Percentiles rank a stretch among this genome's conserved stretches.
Conservation (phyloP, 1,139 yeast species). For the Protomyces pachydermus region DNA sequence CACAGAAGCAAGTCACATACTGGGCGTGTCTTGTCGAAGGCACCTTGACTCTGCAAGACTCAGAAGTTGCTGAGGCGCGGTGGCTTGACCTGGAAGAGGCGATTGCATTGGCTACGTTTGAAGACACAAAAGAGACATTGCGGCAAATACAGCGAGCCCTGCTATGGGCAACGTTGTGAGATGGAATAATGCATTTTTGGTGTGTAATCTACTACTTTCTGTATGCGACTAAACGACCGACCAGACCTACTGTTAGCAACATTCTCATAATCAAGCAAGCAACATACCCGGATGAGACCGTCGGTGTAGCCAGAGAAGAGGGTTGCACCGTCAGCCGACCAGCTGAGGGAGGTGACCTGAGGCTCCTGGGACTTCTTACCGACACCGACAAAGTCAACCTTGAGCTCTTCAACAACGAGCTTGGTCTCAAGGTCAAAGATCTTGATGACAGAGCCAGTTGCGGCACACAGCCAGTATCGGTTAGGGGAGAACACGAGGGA, state of each 20-base stretch:
- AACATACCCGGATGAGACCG: constrained; percentile 44
- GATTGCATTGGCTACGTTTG: not conserved
- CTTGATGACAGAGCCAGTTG: constrained; percentile 96
- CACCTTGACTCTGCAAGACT: not conserved
- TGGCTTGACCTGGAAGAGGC: not conserved
- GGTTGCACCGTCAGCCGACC: constrained; percentile 99
- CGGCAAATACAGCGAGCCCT: not conserved
- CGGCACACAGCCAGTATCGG: constrained; percentile 99
- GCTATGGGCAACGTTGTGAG: not conserved
- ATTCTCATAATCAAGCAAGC: not conserved
- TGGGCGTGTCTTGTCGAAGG: not conserved
- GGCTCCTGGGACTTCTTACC: constrained; percentile 90
- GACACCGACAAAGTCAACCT: constrained; percentile 92
- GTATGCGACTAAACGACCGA: constrained; percentile 13
- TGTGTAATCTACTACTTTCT: constrained; percentile 2
- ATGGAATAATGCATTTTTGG: not conserved
- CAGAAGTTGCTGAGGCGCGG: not conserved
- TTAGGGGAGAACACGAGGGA: constrained; percentile 99
- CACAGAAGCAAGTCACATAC: not conserved
- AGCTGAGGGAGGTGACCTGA: constrained; percentile 95
- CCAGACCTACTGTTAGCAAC: constrained; percentile 18
- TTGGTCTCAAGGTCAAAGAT: constrained; percentile 97
- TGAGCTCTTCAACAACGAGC: constrained; percentile 93
- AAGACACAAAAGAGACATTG: not conserved
- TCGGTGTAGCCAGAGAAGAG: constrained; percentile 99